Evolutionary conservation across 2,329 filamentous ascomycete species (phyloP), one percentile per base, ranked within the genome.

Genomic region (Fusarium tuaranense): DNA sequence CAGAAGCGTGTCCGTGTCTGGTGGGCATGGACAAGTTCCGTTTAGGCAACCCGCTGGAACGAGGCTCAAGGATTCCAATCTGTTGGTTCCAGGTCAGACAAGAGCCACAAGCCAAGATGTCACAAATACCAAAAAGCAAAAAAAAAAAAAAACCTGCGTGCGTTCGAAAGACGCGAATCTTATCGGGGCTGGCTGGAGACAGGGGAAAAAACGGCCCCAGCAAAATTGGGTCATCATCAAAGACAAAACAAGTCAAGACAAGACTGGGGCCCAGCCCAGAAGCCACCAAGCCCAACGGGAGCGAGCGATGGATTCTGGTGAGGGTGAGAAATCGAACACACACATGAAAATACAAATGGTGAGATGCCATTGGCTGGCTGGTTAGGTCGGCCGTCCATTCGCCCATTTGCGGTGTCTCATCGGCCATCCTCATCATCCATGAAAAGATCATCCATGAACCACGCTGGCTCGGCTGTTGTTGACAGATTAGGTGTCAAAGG

Each of bases 281-380:
- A 78, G 75, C 76, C 75, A 75, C 73, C 69, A 39, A 71, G 72
- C 64, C 70, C 68, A 76, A 74, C 71, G 58, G 70, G 46, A 20
- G 55, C 68, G 46, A 20, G 61, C 68, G 57, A 53, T 53, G 48
- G 48, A 71, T 66, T 73, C 68, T 77, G 66, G 65, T 58, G 68
- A 76, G 65, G 63, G 51, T 41, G 64, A 69, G 67, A 61, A 73
- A 68, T 65, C 55, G 14, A 57, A 65, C 48, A 72, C 63, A 64
- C 69, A 71, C 63, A 71, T 64, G 55, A 67, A 75, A 71, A 66
- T 60, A 36, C 55, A 74, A 63, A 65, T 51, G 48, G 63, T 71
- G 71, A 69, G 69, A 64, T 68, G 61, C 65, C 39, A 70, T 71
- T 70, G 69, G 68, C 41, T 65, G 46, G 38, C 57, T 66, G 48